Evolutionary conservation across 2,329 filamentous ascomycete genomes (phyloP), one percentile per base, ranked within the genome.

Genomic region (Zelopaecilomyces penicillatus): DNA sequence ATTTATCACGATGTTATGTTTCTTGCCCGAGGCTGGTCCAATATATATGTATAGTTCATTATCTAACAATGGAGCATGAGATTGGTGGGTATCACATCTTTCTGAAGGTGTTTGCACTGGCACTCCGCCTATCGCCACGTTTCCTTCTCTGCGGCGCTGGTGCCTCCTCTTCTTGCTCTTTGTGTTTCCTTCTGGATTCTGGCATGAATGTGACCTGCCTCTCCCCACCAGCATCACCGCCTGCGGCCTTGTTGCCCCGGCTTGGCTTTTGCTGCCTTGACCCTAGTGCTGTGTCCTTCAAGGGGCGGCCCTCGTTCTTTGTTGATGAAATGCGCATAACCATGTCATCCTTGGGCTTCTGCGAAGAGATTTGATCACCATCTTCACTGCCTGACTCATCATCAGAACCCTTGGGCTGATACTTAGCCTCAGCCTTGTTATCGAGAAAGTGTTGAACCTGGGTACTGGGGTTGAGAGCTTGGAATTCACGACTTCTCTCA

Each of bases 391-490:
- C 70, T 35, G 67, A 67, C 40, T 71, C 70, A 10, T 69, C 69
- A 30, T 68, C 71, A 8, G 65, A 67, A 41, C 67, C 65, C 49
- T 61, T 64, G 42, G 56, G 64, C 45, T 67, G 64, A 37, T 66
- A 67, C 37, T 61, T 56, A 37, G 54, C 56, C 5, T 59, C 39
- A 38, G 58, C 59, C 53, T 76, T 57, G 41, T 59, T 50, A 45
- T 59, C 54, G 30, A 50, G 50, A 35, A 55, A 54, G n/a, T 61
- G 61, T 38, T 64, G 57, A 46, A 71, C 60, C n/a, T 70, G 57
- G 4, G 87, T 93, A 64, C 87, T 95, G 4, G 93, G 88, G 61
- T 98, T 98, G 65, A 95, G 81, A 38, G 83, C 76, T 47, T 82
- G 79, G 71, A 95, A 98, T 63, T 97, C 91, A 57, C 81, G 76